These are phyloP conservation scores for Roridomyces roridus DNA, from an alignment of 768 basidiomycete genomes.

Conservation along the genomic window DNA sequence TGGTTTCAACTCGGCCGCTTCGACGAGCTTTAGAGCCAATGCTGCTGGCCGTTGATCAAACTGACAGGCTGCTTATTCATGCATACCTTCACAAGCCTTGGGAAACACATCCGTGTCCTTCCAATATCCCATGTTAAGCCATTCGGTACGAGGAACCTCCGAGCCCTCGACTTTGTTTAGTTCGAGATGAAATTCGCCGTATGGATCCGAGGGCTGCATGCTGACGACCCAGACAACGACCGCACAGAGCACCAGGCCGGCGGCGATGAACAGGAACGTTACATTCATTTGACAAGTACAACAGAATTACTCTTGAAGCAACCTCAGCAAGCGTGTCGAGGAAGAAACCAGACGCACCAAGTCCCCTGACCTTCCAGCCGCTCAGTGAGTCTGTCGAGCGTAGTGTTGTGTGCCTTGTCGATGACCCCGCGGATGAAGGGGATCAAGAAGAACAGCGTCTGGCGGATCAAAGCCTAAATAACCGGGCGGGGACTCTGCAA, in stretches of 20 bases:
- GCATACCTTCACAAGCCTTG: constrained; percentile 62
- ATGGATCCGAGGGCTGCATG: constrained; percentile 49
- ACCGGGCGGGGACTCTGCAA: no score
- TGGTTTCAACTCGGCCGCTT: constrained; percentile 44
- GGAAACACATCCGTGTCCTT: constrained; percentile 62
- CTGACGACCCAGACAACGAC: constrained; percentile 10
- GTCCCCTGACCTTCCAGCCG: constrained; percentile 27
- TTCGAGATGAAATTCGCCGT: constrained; percentile 62
- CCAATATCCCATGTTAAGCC: constrained; percentile 79
- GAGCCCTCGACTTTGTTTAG: constrained; percentile 53
- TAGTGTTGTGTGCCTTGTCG: constrained; percentile 31
- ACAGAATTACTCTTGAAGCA: neutral
- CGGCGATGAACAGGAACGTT: neutral
- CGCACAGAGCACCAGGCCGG: neutral
- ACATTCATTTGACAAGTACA: constrained; percentile 2
- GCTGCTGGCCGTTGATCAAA: constrained; percentile 37
- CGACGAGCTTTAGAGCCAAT: constrained; percentile 59
- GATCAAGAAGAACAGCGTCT: constrained; percentile 40
- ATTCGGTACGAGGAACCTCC: constrained; percentile 55
- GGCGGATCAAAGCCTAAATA: no score
- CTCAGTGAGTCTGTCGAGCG: constrained; percentile 33
- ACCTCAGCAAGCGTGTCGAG: neutral
- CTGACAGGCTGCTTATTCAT: no score
- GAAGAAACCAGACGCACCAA: neutral
- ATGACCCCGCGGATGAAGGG: constrained; percentile 41